Percentiles rank a stretch among this genome's conserved stretches.
These are phyloP conservation scores for Manihot esculenta DNA, from an alignment of 441 rosid genomes.

Conservation along the genomic window DNA sequence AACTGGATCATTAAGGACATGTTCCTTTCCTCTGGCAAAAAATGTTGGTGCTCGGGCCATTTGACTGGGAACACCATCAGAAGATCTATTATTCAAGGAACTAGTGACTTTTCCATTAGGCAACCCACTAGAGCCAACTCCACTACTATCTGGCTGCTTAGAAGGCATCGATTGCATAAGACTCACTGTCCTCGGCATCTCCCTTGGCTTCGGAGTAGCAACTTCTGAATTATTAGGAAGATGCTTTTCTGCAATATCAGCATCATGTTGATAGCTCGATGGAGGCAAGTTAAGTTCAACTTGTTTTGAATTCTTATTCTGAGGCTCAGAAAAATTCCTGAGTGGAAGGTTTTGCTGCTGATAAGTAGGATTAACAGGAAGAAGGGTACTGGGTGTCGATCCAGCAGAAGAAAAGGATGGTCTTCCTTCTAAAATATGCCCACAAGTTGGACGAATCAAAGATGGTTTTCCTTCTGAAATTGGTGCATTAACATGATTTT, in stretches of 20 bases:
- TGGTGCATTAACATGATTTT: constrained; percentile 27
- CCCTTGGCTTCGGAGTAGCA: constrained; percentile 36
- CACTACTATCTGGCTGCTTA: constrained; percentile 43
- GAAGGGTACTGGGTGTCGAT: constrained; percentile 27
- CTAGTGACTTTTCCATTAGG: constrained; percentile 47
- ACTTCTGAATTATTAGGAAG: constrained; percentile 45
- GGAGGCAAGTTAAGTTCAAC: constrained; percentile 81
- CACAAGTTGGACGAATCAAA: constrained; percentile 35
- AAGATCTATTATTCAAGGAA: constrained; percentile 39
- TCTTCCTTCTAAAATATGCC: constrained; percentile 41
- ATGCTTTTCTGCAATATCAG: constrained; percentile 43
- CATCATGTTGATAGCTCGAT: constrained; percentile 42
- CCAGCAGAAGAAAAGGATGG: constrained; percentile 35
- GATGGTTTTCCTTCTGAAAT: constrained; percentile 39
- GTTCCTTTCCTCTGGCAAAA: constrained; percentile 42
- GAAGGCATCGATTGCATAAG: constrained; percentile 38
- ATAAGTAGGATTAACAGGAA: constrained; percentile 26
- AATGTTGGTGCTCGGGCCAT: constrained; percentile 39
- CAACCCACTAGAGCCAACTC: constrained; percentile 41
- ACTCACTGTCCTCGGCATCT: constrained; percentile 39
- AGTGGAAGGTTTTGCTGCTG: constrained; percentile 43
- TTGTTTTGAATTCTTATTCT: constrained; percentile 51
- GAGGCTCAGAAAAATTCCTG: constrained; percentile 37
- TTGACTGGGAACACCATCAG: constrained; percentile 47
- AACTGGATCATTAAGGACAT: constrained; percentile 58